Percentiles rank a stretch among this genome's conserved stretches.
These are phyloP conservation scores for Macrocybe gigantea DNA, from an alignment of 768 basidiomycete genomes.

Conservation along the genomic window DNA sequence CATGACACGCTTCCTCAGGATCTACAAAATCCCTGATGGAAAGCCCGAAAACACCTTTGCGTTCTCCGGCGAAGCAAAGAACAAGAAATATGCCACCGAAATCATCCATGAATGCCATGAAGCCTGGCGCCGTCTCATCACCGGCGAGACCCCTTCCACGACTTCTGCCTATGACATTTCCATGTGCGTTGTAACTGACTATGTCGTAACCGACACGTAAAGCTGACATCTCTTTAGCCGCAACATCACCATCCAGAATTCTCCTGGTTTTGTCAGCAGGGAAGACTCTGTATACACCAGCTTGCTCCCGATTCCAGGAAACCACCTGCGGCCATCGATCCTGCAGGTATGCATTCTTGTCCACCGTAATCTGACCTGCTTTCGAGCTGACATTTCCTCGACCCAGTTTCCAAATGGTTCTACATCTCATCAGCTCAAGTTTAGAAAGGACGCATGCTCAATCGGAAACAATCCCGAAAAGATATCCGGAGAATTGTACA, in stretches of 20 bases:
- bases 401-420: conserved; percentile 85
- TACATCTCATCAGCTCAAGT: conserved; percentile 89
- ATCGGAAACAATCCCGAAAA: neutral
- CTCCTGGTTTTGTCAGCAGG: conserved; percentile 60
- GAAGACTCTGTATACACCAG: conserved; percentile 57
- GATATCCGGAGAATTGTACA: too few species aligned
- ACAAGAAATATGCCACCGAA: conserved; percentile 98
- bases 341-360: conserved; percentile 59
- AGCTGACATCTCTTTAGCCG: conserved; percentile 39
- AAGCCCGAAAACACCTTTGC: conserved; percentile 98
- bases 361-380: conserved; percentile 1
- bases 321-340: conserved; percentile 85
- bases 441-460: conserved; percentile 22
- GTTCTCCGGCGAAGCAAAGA: conserved; percentile 99
- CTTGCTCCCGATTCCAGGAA: conserved; percentile 73
- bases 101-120: conserved; percentile 99
- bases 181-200: conserved; percentile 54
- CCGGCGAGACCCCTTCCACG: conserved; percentile 72
- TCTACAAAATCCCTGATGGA: conserved; percentile 95
- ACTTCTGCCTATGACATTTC: conserved; percentile 70
- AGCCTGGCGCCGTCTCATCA: conserved; percentile 92
- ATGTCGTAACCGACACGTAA: neutral
- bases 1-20: conserved; percentile 36
- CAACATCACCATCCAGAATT: conserved; percentile 73
- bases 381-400: neutral